Evolutionary conservation across 163 green algal species (phyloP).

Genomic region (Scenedesmus sp.): DNA sequence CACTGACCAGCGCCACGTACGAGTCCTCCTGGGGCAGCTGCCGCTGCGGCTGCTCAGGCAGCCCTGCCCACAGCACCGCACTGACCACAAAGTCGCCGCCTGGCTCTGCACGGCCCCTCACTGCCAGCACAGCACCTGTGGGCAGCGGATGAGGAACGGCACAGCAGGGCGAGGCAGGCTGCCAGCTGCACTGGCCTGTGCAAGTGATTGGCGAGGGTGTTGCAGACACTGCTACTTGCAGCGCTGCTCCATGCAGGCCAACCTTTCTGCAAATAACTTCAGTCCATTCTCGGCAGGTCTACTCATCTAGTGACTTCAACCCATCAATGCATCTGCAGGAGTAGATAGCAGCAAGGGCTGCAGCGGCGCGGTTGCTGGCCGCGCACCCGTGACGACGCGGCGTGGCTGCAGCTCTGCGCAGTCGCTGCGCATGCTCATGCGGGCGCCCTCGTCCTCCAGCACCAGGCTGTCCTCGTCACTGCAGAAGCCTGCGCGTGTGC

Average conservation of each 20-base stretch:
- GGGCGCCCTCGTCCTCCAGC: slow-evolving; percentile 95
- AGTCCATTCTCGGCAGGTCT: too few relatives aligned
- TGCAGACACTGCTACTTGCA: too few relatives aligned
- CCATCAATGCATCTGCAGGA: background rate
- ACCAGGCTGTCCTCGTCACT: slow-evolving; percentile 86
- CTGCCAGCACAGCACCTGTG: slow-evolving; percentile 85
- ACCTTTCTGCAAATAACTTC: too few relatives aligned
- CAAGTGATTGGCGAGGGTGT: too few relatives aligned
- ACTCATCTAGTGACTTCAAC: too few relatives aligned
- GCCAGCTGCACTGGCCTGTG: too few relatives aligned
- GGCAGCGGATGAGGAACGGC: background rate
- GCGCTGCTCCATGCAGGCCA: too few relatives aligned
- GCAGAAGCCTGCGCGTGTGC: slow-evolving; percentile 67
- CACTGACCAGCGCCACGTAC: slow-evolving; percentile 93
- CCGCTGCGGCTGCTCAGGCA: slow-evolving; percentile 68
- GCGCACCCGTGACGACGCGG: slow-evolving; percentile 31
- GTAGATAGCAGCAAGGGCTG: background rate
- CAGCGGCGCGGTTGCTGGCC: background rate
- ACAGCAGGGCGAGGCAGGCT: too few relatives aligned
- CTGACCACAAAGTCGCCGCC: slow-evolving; percentile 89
- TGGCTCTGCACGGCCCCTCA: slow-evolving; percentile 69
- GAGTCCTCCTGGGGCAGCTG: slow-evolving; percentile 62
- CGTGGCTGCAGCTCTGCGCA: background rate
- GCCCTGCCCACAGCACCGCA: slow-evolving; percentile 75
- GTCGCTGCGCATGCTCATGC: slow-evolving; percentile 75